Evolutionary conservation across 768 basidiomycete genomes (phyloP).

Genomic region (Leccinum olivaceopallidum): DNA sequence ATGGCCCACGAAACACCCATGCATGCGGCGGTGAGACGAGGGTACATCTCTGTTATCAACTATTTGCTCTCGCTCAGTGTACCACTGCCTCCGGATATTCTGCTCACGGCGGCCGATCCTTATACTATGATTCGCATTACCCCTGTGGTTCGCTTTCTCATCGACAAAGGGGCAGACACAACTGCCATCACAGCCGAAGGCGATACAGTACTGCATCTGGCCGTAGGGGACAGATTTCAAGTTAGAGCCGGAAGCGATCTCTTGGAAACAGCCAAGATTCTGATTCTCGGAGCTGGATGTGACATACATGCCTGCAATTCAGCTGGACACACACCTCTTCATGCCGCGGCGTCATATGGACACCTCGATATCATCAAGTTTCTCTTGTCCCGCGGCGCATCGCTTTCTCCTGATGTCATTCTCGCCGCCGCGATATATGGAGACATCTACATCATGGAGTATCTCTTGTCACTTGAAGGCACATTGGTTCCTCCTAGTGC

Average conservation of each 20-base stretch:
- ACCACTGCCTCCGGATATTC: not conserved
- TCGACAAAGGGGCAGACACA: not conserved
- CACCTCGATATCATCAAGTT: not conserved
- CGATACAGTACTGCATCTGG: not conserved
- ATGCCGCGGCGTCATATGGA: not conserved
- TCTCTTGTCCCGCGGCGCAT: not conserved
- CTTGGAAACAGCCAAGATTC: not conserved
- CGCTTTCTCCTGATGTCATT: not conserved
- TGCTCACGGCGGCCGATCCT: not conserved
- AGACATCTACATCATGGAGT: not conserved
- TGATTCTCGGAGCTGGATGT: not conserved
- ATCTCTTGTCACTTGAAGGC: not conserved
- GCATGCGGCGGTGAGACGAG: not conserved
- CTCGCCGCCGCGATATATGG: not conserved
- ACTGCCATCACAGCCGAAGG: not conserved
- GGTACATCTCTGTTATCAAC: not conserved
- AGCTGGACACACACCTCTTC: not conserved
- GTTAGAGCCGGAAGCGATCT: not conserved
- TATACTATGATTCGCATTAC: not conserved
- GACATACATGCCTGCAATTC: not conserved
- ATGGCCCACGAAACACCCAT: not conserved
- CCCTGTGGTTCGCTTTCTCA: not conserved
- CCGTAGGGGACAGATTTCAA: not conserved
- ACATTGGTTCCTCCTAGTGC: not conserved
- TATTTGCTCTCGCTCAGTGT: not conserved